Base-by-base conservation (phyloP, 805 yeast species). In the Cyberlindnera galapagoensis region DNA sequence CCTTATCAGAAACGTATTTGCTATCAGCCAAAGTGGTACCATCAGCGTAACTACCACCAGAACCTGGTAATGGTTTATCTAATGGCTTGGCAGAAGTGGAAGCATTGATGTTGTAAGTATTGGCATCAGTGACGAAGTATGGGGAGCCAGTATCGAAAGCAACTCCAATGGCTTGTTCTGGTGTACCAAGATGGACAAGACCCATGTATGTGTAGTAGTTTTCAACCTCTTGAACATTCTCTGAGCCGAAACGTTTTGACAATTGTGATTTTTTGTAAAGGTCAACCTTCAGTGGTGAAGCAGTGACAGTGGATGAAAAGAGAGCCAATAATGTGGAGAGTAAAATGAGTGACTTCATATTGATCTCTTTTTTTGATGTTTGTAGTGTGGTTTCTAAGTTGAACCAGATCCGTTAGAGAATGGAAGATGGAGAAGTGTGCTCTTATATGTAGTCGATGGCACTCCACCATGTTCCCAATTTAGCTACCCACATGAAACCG, bases 91-190 rank as follows among this genome's bases (percentile, higher is more conserved):
- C 30, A 9, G 41, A 18, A 4, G 35, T 24, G 10, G 12, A 13
- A n/a, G 38, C 28, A 10, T 3, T 26, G 4, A 33, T 13, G 17
- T 44, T 39, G 16, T 13, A 9, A 6, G 36, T 9, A 14, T 35
- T 31, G 10, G 18, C 30, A 12, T 21, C 21, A 9, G 33, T 30
- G n/a, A 24, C 19, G 9, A 43, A 26, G 20, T 33, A 33, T 24
- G 18, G 30, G 7, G 51, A 46, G 7, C 51, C 51, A 5, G 49
- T 44, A 26, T 46, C 51, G n/a, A 46, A 26, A 1, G 21, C 14
- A 11, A 26, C 46, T 10, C 15, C 12, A 6, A 43, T 15, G 4
- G 17, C 16, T 27, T 42, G 47, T 8, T 38, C 31, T 9, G 50
- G 50, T 9, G 41, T 29, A 8, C 51, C 51, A 19, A 40, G 14